Evolutionary conservation across 2,329 filamentous ascomycete species (phyloP), one percentile per base, ranked within the genome.

Genomic region (Fusarium ramigenum): DNA sequence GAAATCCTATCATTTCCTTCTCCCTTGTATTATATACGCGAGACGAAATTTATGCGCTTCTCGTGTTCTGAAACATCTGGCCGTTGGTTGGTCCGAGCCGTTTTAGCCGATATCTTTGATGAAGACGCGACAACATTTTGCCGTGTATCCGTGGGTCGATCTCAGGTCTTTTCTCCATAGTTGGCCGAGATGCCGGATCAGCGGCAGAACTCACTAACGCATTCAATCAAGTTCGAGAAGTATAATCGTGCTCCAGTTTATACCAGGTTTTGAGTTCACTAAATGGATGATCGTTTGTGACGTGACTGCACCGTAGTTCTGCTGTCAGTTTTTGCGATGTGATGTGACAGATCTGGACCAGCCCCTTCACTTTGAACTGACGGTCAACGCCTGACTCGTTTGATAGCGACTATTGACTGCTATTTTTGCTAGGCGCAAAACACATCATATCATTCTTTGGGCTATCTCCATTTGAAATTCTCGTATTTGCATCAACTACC

Each of bases 181-280:
- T 52, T 65, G 49, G 37, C 18, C 39, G 44, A 23, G 63, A 66
- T 66, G 60, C 63, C 61, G 62, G 60, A 64, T 49, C 60, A 60
- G 25, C 50, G 25, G 19, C 43, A n/a, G 7, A 30, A 23, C 9
- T n/a, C 15, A 50, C 28, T 11, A 23, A 36, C 32, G 23, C 32
- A 50, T 36, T 50, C 30, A 58, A 59, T 58, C 19, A 58, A 18
- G 1, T n/a, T 23, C 7, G 7, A 32, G 11, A 15, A 56, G 21
- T 25, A 11, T 37, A 3, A 36, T n/a, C 23, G 6, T 18, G 19
- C 44, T 59, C 44, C 42, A 28, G 4, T 59, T 50, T 40, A 54
- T 54, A n/a, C 50, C 50, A 54, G 18, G 36, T 54, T 54, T 18
- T 25, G 14, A 2, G 34, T 21, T 28, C 15, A 40, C 10, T 16